Evolutionary conservation across 345 rosid genomes (phyloP).

Genomic region (Lepidium sativum): DNA sequence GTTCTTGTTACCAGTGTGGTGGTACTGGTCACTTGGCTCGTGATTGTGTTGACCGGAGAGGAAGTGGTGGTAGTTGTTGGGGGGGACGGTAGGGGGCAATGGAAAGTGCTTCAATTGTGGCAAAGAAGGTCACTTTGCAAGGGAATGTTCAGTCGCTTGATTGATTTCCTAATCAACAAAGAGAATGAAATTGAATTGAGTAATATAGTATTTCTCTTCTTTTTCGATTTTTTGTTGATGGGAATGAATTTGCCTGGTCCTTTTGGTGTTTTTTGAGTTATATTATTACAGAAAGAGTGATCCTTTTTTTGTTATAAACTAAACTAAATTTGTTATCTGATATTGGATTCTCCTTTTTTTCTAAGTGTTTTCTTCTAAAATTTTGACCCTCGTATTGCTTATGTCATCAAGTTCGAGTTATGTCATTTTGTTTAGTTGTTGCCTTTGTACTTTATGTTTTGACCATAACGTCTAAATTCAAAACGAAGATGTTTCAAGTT

Average conservation of each 20-base stretch:
- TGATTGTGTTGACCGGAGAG: conserved; percentile 21
- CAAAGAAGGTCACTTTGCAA: conserved; percentile 34
- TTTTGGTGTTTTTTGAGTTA: conserved; percentile 12
- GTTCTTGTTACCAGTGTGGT: conserved; percentile 33
- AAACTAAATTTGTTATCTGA: background rate
- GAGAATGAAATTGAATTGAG: conserved; percentile 13
- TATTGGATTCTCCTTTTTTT: background rate
- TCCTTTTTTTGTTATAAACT: background rate
- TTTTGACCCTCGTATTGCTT: conserved; percentile 9
- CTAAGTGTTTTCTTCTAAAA: background rate
- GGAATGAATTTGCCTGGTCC: conserved; percentile 31
- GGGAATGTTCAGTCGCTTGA: conserved; percentile 32
- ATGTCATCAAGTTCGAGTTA: conserved; percentile 8
- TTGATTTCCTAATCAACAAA: background rate
- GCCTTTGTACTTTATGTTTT: background rate
- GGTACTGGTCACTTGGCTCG: conserved; percentile 36
- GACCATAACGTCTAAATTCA: background rate
- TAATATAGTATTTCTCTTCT: conserved; percentile 19
- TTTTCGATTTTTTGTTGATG: conserved; percentile 8
- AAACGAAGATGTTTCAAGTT: background rate
- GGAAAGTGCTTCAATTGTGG: conserved; percentile 25
- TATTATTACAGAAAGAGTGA: background rate
- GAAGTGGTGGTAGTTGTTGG: conserved; percentile 21
- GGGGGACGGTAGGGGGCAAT: too few species aligned
- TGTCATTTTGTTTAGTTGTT: background rate